These are phyloP conservation scores for Mycena indigotica DNA, from an alignment of 768 basidiomycete genomes.

Conservation along the genomic window DNA sequence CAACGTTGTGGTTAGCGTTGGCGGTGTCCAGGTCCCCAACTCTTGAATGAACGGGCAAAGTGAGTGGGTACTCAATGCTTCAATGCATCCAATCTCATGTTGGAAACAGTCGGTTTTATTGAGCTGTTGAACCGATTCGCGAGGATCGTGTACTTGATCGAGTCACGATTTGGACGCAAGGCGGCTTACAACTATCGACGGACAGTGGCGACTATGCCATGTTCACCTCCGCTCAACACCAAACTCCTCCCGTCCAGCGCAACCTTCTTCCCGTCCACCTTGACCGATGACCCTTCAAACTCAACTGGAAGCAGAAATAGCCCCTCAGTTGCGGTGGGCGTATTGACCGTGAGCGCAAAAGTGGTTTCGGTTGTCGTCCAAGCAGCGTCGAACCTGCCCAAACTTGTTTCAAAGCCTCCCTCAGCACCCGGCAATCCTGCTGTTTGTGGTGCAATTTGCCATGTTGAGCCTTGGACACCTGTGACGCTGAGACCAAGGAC, in stretches of 20 bases:
- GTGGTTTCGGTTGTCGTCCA: constrained; percentile 37
- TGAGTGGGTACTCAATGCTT: no score
- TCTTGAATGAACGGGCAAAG: no score
- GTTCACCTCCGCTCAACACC: constrained; percentile 2
- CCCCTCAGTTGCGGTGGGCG: constrained; percentile 36
- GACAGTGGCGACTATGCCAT: background rate
- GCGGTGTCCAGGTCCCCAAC: constrained; percentile 69
- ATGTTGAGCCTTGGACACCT: constrained; percentile 47
- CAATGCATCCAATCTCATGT: no score
- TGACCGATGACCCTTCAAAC: constrained; percentile 13
- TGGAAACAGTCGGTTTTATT: no score
- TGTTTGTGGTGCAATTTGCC: constrained; percentile 50
- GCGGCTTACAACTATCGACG: background rate
- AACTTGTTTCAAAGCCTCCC: constrained; percentile 55
- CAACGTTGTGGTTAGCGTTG: constrained; percentile 66
- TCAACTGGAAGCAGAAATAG: constrained; percentile 29
- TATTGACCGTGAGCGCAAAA: constrained; percentile 28
- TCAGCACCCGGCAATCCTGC: constrained; percentile 42
- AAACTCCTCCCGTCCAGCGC: background rate
- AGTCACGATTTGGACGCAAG: no score
- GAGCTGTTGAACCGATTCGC: no score
- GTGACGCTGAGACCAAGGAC: constrained; percentile 56
- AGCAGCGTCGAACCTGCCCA: constrained; percentile 52
- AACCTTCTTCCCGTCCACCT: constrained; percentile 21
- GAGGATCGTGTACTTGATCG: no score